phyloP scores from a whole-genome alignment of 176 grass and related monocot species.

The Oryza coarctata region DNA sequence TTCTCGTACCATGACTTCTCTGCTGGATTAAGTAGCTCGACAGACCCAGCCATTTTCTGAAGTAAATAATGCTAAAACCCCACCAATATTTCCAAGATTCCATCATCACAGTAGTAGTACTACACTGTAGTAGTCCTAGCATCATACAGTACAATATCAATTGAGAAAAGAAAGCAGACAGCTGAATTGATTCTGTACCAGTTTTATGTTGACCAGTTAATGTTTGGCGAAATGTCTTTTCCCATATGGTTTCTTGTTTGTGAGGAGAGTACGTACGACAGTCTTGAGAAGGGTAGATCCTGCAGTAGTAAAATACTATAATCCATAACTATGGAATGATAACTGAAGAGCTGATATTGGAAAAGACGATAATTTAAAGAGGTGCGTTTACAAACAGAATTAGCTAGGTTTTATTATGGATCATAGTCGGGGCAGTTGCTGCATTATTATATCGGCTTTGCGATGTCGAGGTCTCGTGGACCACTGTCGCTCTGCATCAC shows the following conservation, averaged over 20 bases:
- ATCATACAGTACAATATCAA: background rate
- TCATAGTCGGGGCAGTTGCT: background rate
- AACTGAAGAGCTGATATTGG: background rate
- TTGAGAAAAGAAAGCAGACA: background rate
- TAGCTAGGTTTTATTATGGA: background rate
- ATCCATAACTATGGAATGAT: background rate
- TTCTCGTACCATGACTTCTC: background rate
- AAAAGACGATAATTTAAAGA: background rate
- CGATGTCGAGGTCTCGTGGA: background rate
- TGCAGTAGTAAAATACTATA: background rate
- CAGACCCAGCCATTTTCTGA: background rate
- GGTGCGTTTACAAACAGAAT: background rate
- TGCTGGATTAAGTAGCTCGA: background rate
- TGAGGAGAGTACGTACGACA: background rate
- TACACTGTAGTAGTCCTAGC: background rate
- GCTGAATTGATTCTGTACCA: background rate
- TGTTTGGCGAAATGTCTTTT: background rate
- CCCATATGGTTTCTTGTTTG: background rate
- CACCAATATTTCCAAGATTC: background rate
- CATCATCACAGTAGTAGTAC: background rate
- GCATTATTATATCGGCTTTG: conserved; percentile 6
- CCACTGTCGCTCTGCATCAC: background rate
- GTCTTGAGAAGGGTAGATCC: background rate
- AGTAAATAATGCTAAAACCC: background rate
- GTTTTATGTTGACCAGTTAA: background rate